These are phyloP conservation scores for Suillus weaverae DNA, from an alignment of 768 basidiomycete genomes.

Conservation along the genomic window DNA sequence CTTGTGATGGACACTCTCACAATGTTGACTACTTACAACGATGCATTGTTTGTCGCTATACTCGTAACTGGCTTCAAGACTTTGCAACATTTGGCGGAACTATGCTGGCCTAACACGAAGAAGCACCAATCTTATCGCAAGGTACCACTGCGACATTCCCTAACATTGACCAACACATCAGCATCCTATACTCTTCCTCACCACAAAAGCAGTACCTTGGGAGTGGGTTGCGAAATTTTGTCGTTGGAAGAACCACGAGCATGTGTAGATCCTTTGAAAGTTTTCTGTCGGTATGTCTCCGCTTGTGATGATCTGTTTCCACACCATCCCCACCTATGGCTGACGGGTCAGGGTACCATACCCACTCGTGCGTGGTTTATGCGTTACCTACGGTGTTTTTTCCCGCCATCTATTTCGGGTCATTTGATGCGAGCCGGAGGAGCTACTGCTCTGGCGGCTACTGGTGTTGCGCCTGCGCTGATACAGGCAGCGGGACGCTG, in stretches of 20 bases:
- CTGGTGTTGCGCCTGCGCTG: conserved; percentile 12
- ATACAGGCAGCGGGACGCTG: conserved; percentile 21
- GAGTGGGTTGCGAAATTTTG: conserved; percentile 17
- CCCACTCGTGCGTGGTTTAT: conserved; percentile 40
- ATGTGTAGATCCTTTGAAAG: conserved; percentile 8
- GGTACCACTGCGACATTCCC: conserved; percentile 14
- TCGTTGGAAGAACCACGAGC: background rate
- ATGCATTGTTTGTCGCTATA: conserved; percentile 31
- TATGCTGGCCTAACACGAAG: conserved; percentile 24
- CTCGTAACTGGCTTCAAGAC: conserved; percentile 26
- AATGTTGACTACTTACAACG: conserved; percentile 10
- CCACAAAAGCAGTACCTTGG: conserved; percentile 40
- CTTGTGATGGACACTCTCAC: background rate
- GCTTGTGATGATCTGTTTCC: conserved; percentile 27
- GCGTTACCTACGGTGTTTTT: conserved; percentile 22
- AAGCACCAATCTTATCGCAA: conserved; percentile 17
- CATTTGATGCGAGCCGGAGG: conserved; percentile 34
- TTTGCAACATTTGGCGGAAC: conserved; percentile 29
- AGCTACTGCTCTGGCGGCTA: conserved; percentile 17
- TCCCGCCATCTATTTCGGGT: conserved; percentile 29
- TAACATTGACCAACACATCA: background rate
- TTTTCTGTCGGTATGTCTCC: conserved; percentile 24
- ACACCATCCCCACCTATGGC: conserved; percentile 34
- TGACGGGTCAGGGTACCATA: conserved; percentile 27
- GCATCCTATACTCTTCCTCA: conserved; percentile 30